Conservation (phyloP, 1,284 basidiomycete species). For the Moesziomyces sp. region DNA sequence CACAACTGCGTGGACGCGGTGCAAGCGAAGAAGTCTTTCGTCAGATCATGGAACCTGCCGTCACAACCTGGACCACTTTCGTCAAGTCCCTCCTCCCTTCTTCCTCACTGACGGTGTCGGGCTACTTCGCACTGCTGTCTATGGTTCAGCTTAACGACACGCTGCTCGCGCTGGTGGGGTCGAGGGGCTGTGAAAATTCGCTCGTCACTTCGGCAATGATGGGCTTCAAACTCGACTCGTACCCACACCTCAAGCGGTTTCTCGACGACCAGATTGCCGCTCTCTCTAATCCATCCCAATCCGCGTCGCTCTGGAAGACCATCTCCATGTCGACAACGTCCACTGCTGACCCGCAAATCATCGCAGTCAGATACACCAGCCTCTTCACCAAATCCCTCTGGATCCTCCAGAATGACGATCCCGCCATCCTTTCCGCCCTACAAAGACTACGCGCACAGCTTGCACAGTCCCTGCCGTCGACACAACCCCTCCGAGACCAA, state of each 20-base stretch:
- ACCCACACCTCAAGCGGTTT: conserved; percentile 50
- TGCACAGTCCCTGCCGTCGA: conserved; percentile 2
- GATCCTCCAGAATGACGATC: conserved; percentile 17
- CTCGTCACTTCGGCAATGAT: conserved; percentile 52
- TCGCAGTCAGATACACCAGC: conserved; percentile 24
- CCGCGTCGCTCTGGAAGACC: conserved; percentile 1
- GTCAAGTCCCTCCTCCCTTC: conserved; percentile 35
- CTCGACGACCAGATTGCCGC: conserved; percentile 55
- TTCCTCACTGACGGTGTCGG: conserved; percentile 9
- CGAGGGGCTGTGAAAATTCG: conserved; percentile 35
- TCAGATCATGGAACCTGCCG: conserved; percentile 63
- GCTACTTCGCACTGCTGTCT: conserved; percentile 43
- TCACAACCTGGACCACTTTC: conserved; percentile 44
- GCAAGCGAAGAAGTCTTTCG: conserved; percentile 61
- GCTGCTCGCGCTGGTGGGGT: conserved; percentile 21
- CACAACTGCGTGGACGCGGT: conserved; percentile 16
- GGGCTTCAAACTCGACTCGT: conserved; percentile 55
- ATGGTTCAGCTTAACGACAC: conserved; percentile 50
- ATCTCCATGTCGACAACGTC: background rate
- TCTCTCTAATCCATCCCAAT: conserved; percentile 17
- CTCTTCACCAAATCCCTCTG: conserved; percentile 34
- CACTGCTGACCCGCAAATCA: background rate
- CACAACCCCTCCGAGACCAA: background rate
- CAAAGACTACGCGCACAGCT: conserved; percentile 14
- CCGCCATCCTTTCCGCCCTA: conserved; percentile 19